These are phyloP conservation scores for Malania oleifera DNA, from an alignment of 164 flowering plant genomes.

Conservation along the genomic window DNA sequence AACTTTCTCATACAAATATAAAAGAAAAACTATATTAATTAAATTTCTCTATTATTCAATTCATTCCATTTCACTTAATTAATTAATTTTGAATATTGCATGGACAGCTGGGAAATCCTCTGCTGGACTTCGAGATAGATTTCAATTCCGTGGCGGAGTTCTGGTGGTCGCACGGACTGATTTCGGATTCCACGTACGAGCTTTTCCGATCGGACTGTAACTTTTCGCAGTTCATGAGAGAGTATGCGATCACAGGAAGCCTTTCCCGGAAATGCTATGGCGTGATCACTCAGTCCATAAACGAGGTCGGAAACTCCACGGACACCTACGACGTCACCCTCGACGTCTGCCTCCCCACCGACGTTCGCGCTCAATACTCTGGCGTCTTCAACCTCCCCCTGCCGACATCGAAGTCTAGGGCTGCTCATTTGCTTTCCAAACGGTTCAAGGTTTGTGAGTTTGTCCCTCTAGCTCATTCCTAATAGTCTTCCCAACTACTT, in stretches of 20 bases:
- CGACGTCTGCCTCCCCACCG: conserved; percentile 4
- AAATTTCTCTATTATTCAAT: too few species aligned
- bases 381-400: too few species aligned
- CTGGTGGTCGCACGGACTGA: conserved; percentile 1
- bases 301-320: not conserved
- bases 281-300: not conserved
- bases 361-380: too few species aligned
- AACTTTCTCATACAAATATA: too few species aligned
- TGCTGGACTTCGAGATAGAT: not conserved
- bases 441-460: too few species aligned
- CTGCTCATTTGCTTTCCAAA: too few species aligned
- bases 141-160: not conserved
- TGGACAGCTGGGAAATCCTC: not conserved
- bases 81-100: too few species aligned
- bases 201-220: not conserved
- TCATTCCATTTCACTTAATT: too few species aligned
- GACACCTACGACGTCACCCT: not conserved
- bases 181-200: not conserved
- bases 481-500: too few species aligned
- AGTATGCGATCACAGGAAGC: not conserved
- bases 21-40: too few species aligned
- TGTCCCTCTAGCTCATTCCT: too few species aligned
- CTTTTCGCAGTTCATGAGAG: not conserved
- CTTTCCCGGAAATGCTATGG: not conserved
- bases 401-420: too few species aligned